Evolutionary conservation across 2,329 filamentous ascomycete genomes (phyloP), one percentile per base, ranked within the genome.

Genomic region (Albifimbria verrucaria): DNA sequence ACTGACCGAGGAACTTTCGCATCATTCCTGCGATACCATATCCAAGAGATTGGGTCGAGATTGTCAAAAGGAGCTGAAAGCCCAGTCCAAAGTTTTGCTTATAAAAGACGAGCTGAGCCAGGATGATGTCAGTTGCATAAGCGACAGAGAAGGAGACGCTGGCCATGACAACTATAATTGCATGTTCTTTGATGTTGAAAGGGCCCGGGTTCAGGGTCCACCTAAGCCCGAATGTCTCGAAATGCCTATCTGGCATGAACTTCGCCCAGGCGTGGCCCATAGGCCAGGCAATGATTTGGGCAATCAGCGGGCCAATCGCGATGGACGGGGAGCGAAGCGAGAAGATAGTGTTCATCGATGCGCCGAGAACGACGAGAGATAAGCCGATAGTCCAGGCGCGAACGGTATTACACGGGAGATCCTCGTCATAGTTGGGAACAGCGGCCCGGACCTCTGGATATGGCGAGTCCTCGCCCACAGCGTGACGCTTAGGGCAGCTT

Each of bases 101-200:
- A 65, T 91, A 91, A 61, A 90, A 90, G 17, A 86, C 78, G 18
- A 83, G 72, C 68, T 90, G 87, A 0, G 87, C 87, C 2, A 90
- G 74, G 44, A 92, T 80, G 25, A 90, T 86, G 59, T 91, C 88
- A 1, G 87, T 90, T 1, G 87, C 86, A 60, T 91, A 91, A 3
- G 87, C 85, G 6, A 79, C 83, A 48, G 74, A 85, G 58, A 89
- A 88, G 5, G 86, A 85, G 6, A 89, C 85, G 63, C 87, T 83
- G 17, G 88, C 86, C 83, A 87, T 87, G 58, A 87, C 81, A 18
- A 85, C 81, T 52, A 89, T 87, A 55, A 89, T 79, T 42, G 82
- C 72, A 64, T 88, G 86, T 63, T 89, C 86, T 66, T 89, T 89
- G 65, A 86, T 77, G 62, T 87, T 89, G 69, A 89, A 89, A 1